Conservation (phyloP, 768 basidiomycete genomes). For the Podaxis sp. region DNA sequence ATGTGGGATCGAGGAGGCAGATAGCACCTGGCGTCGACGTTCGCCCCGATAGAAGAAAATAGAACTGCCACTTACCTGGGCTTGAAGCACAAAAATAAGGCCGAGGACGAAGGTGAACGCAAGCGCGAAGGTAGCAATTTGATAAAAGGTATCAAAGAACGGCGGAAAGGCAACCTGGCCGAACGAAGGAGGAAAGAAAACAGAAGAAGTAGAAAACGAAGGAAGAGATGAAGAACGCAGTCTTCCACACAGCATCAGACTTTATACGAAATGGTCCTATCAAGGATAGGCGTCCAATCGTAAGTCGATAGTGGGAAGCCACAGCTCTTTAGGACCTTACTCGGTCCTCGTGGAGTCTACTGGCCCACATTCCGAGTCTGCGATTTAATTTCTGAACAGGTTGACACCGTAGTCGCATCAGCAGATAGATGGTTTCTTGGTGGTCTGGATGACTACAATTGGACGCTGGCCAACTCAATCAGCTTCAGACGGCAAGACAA, state of each 20-base stretch:
- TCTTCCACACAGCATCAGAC: not conserved
- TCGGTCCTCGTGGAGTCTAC: not conserved
- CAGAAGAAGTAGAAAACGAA: slow-evolving; percentile 8
- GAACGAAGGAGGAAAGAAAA: slow-evolving; percentile 25
- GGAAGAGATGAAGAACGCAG: slow-evolving; percentile 15
- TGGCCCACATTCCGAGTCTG: not conserved
- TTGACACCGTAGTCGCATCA: not conserved
- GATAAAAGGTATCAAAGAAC: slow-evolving; percentile 28
- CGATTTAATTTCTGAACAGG: not conserved
- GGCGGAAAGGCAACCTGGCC: slow-evolving; percentile 41
- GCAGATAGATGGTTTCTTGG: not conserved
- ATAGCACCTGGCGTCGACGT: not conserved
- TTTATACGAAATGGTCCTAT: not conserved
- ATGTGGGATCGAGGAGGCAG: not conserved
- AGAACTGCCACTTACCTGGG: slow-evolving; percentile 19
- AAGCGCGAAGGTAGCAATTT: not conserved
- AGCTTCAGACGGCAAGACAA: not conserved
- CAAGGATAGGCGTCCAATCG: too few species aligned
- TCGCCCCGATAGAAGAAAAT: slow-evolving; percentile 1
- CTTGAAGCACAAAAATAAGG: slow-evolving; percentile 28
- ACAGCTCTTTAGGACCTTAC: not conserved
- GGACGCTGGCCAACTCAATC: too few species aligned
- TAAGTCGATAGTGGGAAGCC: too few species aligned
- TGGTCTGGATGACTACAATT: not conserved
- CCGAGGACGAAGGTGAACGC: slow-evolving; percentile 21